Evolutionary conservation across 257 asterid genomes (phyloP).

Genomic region (Thymus mandschuricus): DNA sequence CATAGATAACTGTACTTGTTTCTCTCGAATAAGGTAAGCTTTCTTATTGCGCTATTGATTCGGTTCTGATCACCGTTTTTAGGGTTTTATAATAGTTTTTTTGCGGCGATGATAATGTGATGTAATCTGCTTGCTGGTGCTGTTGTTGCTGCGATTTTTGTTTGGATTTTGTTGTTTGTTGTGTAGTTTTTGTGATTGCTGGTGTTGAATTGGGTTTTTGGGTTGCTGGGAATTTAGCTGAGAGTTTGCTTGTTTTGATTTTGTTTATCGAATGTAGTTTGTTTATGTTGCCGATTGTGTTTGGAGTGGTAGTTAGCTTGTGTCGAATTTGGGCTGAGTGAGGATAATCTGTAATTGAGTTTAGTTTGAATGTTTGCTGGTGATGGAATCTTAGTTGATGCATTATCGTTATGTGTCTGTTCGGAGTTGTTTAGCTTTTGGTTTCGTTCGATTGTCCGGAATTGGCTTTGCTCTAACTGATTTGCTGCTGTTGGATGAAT

Average conservation of each 20-base stretch:
- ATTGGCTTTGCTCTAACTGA: not conserved
- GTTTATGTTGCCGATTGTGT: constrained; percentile 14
- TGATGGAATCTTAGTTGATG: constrained; percentile 6
- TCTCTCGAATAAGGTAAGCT: constrained; percentile 40
- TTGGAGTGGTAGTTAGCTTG: constrained; percentile 24
- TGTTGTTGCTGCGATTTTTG: constrained; percentile 12
- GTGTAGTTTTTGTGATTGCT: constrained; percentile 24
- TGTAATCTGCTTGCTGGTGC: constrained; percentile 2
- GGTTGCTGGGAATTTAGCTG: constrained; percentile 22
- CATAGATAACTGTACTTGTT: constrained; percentile 13
- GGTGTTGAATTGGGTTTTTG: constrained; percentile 6
- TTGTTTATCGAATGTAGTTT: constrained; percentile 16
- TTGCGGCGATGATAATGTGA: constrained; percentile 26
- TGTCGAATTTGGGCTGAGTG: constrained; percentile 13
- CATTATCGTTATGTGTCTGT: constrained; percentile 11
- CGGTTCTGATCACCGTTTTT: constrained; percentile 35
- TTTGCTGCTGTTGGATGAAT: constrained; percentile 16
- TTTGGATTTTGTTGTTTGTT: constrained; percentile 13
- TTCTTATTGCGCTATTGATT: constrained; percentile 6
- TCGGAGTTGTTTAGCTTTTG: not conserved
- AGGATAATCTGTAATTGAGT: not conserved
- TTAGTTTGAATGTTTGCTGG: constrained; percentile 2
- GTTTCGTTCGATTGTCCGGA: constrained; percentile 5
- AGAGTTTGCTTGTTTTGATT: not conserved
- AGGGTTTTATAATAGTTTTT: constrained; percentile 37